Evolutionary conservation across 1,139 yeast species (phyloP).

Genomic region (Suhomyces coccinellae): DNA sequence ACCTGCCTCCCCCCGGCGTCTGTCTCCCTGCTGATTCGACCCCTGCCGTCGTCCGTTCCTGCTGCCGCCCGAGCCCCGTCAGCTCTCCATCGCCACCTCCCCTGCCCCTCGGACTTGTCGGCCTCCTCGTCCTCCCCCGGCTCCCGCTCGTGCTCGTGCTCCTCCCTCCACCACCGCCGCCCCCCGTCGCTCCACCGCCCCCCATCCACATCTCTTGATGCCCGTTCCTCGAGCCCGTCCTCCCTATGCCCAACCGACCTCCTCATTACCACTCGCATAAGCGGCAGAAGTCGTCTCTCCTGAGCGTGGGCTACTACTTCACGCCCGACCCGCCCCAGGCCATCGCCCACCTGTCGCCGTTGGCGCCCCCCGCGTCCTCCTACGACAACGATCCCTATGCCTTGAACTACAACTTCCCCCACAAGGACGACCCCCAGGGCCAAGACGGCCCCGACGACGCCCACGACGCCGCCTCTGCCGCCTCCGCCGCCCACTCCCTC

Average conservation of each 20-base stretch:
- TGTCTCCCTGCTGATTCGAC: neutral
- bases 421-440: conserved; percentile 6
- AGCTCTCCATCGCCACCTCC: neutral
- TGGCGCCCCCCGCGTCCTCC: conserved; percentile 2
- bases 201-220: neutral
- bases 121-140: neutral
- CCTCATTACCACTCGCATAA: conserved; percentile 32
- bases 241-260: conserved; percentile 18
- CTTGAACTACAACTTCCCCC: conserved; percentile 17
- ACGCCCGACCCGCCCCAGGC: conserved; percentile 16
- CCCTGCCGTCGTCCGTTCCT: neutral
- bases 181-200: neutral
- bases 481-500: conserved; percentile 12
- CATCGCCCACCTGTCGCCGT: conserved; percentile 8
- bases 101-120: conserved; percentile 4
- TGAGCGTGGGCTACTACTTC: conserved; percentile 37
- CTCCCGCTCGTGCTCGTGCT: neutral
- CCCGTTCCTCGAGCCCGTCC: neutral
- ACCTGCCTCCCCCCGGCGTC: too few species aligned
- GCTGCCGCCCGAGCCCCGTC: neutral
- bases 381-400: conserved; percentile 17
- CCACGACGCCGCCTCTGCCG: conserved; percentile 9
- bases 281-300: conserved; percentile 45
- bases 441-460: conserved; percentile 9
- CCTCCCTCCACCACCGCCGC: neutral